Evolutionary conservation across 768 basidiomycete species (phyloP).

Genomic region (Pleurotus pulmonarius): DNA sequence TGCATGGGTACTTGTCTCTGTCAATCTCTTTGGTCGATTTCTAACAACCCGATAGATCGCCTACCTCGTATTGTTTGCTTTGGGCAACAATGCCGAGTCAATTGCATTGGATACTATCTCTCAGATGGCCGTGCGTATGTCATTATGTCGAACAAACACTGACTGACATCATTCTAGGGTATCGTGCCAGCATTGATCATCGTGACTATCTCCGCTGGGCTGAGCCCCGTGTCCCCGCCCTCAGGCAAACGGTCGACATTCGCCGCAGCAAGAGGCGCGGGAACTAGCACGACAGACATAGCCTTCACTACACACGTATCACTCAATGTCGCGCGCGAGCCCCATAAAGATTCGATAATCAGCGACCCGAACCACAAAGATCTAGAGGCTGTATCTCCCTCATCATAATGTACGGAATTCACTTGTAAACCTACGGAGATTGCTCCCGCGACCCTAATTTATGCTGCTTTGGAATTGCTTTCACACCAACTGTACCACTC

Average conservation of each 20-base stretch:
- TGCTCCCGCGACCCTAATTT: neutral
- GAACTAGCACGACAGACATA: conserved; percentile 1
- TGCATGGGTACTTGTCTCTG: neutral
- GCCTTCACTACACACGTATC: conserved; percentile 7
- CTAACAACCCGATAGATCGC: neutral
- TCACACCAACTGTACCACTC: neutral
- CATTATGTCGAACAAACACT: neutral
- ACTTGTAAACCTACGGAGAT: neutral
- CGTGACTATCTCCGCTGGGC: conserved; percentile 2
- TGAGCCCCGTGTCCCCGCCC: conserved; percentile 5
- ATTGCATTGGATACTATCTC: conserved; percentile 6
- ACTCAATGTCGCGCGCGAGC: neutral
- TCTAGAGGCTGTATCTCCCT: too few species aligned
- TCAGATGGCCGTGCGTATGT: conserved; percentile 4
- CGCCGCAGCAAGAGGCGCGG: neutral
- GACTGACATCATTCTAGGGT: neutral
- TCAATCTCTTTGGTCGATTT: neutral
- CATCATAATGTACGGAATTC: too few species aligned
- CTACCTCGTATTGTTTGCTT: neutral
- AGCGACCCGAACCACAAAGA: neutral
- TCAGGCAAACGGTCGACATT: neutral
- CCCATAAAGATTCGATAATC: neutral
- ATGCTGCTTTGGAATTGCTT: neutral
- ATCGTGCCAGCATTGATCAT: conserved; percentile 6
- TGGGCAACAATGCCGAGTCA: neutral